Evolutionary conservation across 225 moss, liverwort and hornwort genomes (phyloP).

Genomic region (Thuidium tamariscinum): DNA sequence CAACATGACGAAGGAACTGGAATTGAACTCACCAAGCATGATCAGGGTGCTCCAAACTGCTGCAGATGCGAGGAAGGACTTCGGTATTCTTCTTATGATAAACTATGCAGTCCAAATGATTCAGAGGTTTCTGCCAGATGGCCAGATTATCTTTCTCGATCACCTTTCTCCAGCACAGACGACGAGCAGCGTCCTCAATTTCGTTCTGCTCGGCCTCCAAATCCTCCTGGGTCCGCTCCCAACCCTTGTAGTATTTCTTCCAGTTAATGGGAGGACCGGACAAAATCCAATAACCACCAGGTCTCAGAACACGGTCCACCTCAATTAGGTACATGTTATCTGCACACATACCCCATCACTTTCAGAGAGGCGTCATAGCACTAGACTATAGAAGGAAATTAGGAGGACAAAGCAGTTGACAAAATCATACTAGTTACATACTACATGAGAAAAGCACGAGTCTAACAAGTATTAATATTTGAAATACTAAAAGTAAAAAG

Average conservation of each 20-base stretch:
- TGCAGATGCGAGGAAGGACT: slow-evolving; percentile 54
- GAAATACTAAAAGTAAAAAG: neutral
- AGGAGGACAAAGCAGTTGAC: neutral
- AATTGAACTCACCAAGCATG: slow-evolving; percentile 51
- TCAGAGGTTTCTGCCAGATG: slow-evolving; percentile 83
- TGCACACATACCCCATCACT: neutral
- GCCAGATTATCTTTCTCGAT: slow-evolving; percentile 80
- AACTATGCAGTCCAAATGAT: slow-evolving; percentile 54
- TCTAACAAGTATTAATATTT: neutral
- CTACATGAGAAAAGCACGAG: neutral
- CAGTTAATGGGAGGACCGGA: slow-evolving; percentile 91
- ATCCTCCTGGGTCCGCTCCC: slow-evolving; percentile 64
- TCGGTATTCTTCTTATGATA: slow-evolving; percentile 25
- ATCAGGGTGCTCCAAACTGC: slow-evolving; percentile 65
- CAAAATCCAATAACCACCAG: slow-evolving; percentile 86
- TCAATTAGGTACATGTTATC: slow-evolving; percentile 69
- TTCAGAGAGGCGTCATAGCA: neutral
- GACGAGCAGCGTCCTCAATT: slow-evolving; percentile 63
- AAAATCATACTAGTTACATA: neutral
- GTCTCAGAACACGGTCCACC: slow-evolving; percentile 82
- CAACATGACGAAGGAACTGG: neutral
- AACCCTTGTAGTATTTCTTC: slow-evolving; percentile 57
- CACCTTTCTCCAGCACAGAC: slow-evolving; percentile 75
- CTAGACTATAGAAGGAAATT: neutral
- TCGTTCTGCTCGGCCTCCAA: slow-evolving; percentile 60